phyloP scores from a whole-genome alignment of 768 basidiomycete species.

The Xerocomus brunneocitrinus region DNA sequence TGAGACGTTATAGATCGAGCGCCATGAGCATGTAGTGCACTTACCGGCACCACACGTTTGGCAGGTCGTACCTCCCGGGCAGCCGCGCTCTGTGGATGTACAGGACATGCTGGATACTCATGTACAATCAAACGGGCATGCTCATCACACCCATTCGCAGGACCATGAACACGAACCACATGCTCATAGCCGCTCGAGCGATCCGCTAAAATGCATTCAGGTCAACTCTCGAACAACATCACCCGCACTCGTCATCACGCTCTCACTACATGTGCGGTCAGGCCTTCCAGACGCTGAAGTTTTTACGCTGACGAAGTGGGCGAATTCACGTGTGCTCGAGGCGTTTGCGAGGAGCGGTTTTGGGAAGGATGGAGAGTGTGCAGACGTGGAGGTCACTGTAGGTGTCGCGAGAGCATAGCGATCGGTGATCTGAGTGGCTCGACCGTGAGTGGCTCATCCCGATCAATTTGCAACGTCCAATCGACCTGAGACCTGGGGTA shows the following conservation, averaged over 20 bases:
- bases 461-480: neutral
- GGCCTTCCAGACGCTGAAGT: slow-evolving; percentile 70
- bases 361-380: slow-evolving; percentile 25
- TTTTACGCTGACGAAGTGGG: slow-evolving; percentile 69
- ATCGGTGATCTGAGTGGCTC: neutral
- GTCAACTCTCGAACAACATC: slow-evolving; percentile 13
- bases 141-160: slow-evolving; percentile 1
- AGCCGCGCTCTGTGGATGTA: slow-evolving; percentile 14
- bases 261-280: slow-evolving; percentile 70
- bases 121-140: slow-evolving; percentile 8
- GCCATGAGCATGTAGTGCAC: slow-evolving; percentile 78
- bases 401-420: slow-evolving; percentile 61
- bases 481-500: neutral
- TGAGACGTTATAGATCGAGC: slow-evolving; percentile 57
- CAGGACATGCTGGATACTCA: neutral
- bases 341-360: slow-evolving; percentile 42
- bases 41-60: slow-evolving; percentile 85
- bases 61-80: slow-evolving; percentile 61
- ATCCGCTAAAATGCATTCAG: slow-evolving; percentile 5
- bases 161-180: slow-evolving; percentile 2
- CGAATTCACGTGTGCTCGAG: slow-evolving; percentile 59
- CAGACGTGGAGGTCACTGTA: slow-evolving; percentile 64
- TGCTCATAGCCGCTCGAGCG: neutral
- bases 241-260: slow-evolving; percentile 63
- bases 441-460: slow-evolving; percentile 7